Evolutionary conservation across 2,329 filamentous ascomycete genomes (phyloP).

Genomic region (Hymenoscyphus occultus): DNA sequence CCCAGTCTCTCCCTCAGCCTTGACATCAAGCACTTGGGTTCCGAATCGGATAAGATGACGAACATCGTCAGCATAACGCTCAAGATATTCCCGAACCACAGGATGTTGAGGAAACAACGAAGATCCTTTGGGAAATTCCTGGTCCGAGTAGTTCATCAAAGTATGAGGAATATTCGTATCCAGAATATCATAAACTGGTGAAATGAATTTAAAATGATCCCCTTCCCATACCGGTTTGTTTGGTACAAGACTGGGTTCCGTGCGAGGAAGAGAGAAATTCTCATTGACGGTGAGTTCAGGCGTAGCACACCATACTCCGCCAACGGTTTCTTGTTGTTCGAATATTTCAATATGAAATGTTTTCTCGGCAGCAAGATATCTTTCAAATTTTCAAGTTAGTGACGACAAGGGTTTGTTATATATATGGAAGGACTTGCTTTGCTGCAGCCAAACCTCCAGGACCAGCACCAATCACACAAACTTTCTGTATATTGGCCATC

Average conservation of each 20-base stretch:
- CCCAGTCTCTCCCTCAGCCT: background rate
- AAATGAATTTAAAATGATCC: background rate
- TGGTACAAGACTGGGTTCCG: background rate
- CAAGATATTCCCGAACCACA: constrained; percentile 1
- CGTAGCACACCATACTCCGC: constrained; percentile 2
- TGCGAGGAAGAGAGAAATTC: constrained; percentile 1
- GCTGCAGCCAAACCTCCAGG: background rate
- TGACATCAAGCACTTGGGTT: constrained; percentile 4
- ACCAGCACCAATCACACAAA: constrained; percentile 2
- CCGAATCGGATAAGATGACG: background rate
- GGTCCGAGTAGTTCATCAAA: constrained; percentile 6
- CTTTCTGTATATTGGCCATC: background rate
- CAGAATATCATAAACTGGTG: constrained; percentile 2
- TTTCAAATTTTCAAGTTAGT: background rate
- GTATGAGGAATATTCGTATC: constrained; percentile 4
- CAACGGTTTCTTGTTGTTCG: background rate
- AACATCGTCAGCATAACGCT: background rate
- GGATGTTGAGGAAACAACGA: constrained; percentile 4
- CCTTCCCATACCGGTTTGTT: background rate
- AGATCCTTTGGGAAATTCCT: constrained; percentile 2
- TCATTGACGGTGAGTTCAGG: background rate
- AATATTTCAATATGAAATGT: background rate
- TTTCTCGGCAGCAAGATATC: constrained; percentile 3
- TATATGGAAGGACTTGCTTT: background rate
- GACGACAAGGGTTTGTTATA: background rate